Base-by-base conservation (phyloP, 2,329 filamentous ascomycete genomes). In the Fusarium anguioides region DNA sequence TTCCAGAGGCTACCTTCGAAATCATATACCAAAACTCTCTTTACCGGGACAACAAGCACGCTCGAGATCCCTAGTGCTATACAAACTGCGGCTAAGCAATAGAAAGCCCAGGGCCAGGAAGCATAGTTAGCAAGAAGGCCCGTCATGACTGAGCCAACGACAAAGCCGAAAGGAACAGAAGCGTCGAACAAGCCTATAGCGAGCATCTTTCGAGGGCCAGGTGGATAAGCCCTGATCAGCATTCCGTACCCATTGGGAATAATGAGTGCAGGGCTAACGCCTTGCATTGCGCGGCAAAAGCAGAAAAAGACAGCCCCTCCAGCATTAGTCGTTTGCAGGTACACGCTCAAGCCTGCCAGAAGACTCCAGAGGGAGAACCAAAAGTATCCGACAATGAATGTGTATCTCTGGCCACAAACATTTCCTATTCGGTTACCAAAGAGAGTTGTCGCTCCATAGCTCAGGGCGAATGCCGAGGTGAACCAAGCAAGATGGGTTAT, bases 301-400 rank as follows among this genome's bases (percentile, higher is more conserved):
- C 68, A 73, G 45, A 74, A 72, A 48, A 61, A 73, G n/a, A 59
- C 48, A 6, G 56, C 54, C 18, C 69, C 67, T 26, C 53, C 47
- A 14, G 29, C 48, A 18, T 49, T 41, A 15, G 54, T 21, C 10
- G 53, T 49, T 20, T 63, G 47, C n/a, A 66, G 49, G 12, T 74
- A 71, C 29, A 58, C 42, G 26, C 68, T 64, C 10, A 74, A 31
- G 8, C 72, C 72, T 8, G 71, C 56, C 8, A 74, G 50, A 14
- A 74, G 45, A 37, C 71, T 74, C 70, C 71, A 74, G 14, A 74
- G 33, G 12, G 64, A 70, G 20, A 74, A 66, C 71, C 71, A 74
- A 24, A 74, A 27, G 50, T 70, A 73, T 21, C 72, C 72, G 3
- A 56, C 17, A 5, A 73, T 55, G 12, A 74, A 74, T 15, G 60